A percentile compares a stretch with the other conserved stretches of the same genome.
These are phyloP conservation scores for Prunus yedoensis DNA, from an alignment of 331 rosid species.

Conservation along the genomic window DNA sequence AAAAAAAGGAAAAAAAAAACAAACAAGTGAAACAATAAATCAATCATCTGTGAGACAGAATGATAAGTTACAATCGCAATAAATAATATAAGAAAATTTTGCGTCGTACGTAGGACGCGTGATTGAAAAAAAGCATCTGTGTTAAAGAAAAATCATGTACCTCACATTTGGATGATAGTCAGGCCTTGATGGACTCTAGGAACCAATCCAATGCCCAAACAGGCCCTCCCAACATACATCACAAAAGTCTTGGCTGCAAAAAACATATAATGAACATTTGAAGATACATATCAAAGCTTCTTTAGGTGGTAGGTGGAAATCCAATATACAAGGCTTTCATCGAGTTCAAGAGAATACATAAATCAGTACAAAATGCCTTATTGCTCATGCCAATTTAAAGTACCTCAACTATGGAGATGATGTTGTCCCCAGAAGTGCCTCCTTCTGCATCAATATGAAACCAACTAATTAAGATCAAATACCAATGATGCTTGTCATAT, in stretches of 20 bases:
- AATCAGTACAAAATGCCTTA: neutral
- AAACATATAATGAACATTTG: constrained; percentile 22
- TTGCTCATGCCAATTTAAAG: constrained; percentile 7
- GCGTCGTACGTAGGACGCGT: no score
- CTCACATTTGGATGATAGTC: constrained; percentile 63
- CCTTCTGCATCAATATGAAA: constrained; percentile 34
- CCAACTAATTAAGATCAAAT: constrained; percentile 18
- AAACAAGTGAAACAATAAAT: no score
- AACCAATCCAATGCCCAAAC: constrained; percentile 97
- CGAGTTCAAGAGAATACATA: neutral
- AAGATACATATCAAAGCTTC: constrained; percentile 4
- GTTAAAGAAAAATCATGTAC: constrained; percentile 38
- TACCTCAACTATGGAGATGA: constrained; percentile 60
- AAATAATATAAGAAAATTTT: no score
- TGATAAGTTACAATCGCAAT: no score
- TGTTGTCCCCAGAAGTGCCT: constrained; percentile 29
- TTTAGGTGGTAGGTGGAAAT: constrained; percentile 8
- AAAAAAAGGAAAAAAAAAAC: no score
- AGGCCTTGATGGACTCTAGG: constrained; percentile 53
- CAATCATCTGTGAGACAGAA: neutral
- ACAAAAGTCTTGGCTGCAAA: constrained; percentile 68
- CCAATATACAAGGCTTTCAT: constrained; percentile 15
- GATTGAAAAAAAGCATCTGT: no score
- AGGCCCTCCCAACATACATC: constrained; percentile 89
- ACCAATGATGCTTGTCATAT: neutral